Evolutionary conservation across 2,329 filamentous ascomycete genomes (phyloP).

Genomic region (Trichoderma sp.): DNA sequence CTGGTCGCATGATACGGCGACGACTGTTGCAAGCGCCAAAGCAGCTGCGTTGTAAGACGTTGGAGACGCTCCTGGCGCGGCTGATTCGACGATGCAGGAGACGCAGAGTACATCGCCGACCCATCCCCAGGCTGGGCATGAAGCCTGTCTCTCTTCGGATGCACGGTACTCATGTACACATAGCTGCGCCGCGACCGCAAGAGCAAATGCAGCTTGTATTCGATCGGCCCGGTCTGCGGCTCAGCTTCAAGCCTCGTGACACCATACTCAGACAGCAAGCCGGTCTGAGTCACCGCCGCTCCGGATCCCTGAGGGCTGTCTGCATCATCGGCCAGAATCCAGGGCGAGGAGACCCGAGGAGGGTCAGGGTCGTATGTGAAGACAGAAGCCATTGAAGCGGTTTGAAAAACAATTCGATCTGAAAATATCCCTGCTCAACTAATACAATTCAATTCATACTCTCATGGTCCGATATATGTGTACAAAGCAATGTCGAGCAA

Average conservation of each 20-base stretch:
- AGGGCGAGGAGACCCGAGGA: constrained; percentile 84
- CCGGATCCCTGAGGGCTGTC: constrained; percentile 34
- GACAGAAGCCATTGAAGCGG: constrained; percentile 75
- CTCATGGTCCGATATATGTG: not conserved
- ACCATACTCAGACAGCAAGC: constrained; percentile 57
- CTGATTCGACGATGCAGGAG: constrained; percentile 53
- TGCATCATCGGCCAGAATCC: constrained; percentile 61
- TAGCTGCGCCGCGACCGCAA: constrained; percentile 75
- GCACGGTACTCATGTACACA: constrained; percentile 62
- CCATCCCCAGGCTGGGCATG: constrained; percentile 2
- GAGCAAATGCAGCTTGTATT: constrained; percentile 93
- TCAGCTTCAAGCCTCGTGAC: constrained; percentile 81
- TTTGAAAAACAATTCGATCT: not conserved
- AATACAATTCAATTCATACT: not conserved
- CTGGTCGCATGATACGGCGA: constrained; percentile 85
- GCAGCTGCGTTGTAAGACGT: constrained; percentile 87
- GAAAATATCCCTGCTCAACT: not conserved
- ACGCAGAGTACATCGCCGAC: constrained; percentile 20
- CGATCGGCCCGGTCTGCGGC: constrained; percentile 88
- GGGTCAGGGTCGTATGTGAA: constrained; percentile 93
- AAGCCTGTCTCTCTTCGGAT: constrained; percentile 5
- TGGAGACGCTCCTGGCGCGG: constrained; percentile 80
- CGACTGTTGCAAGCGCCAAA: constrained; percentile 94
- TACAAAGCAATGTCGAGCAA: not conserved
- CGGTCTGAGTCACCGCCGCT: constrained; percentile 26